Conservation (phyloP, 495 filamentous ascomycete genomes). For the Penicillium waksmanii region DNA sequence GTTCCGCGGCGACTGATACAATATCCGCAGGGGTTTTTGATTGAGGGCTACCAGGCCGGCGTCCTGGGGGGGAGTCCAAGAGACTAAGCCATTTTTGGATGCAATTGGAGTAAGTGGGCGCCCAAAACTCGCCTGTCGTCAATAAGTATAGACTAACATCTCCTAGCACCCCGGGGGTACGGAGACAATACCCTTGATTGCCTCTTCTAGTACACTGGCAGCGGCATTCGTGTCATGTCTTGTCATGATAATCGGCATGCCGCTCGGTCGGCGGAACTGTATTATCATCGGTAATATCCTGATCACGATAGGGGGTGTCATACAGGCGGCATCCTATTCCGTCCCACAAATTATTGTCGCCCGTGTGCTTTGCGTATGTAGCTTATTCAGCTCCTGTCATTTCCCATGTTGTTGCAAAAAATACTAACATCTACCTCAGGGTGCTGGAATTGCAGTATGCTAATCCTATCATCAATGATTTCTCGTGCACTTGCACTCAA, state of each 20-base stretch:
- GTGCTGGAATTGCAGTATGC: not conserved
- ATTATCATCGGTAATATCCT: conserved; percentile 35
- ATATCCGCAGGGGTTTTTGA: conserved; percentile 11
- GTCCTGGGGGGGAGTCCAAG: conserved; percentile 45
- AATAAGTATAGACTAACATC: not conserved
- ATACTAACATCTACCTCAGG: not conserved
- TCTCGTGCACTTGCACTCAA: not conserved
- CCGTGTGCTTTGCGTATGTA: conserved; percentile 23
- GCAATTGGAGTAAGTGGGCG: conserved; percentile 28
- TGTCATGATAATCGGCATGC: conserved; percentile 21
- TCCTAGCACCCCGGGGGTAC: conserved; percentile 29
- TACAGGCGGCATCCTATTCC: conserved; percentile 24
- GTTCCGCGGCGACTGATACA: not conserved
- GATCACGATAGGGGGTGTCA: conserved; percentile 21
- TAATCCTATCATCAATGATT: not conserved
- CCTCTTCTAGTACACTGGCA: conserved; percentile 37
- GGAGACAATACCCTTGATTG: conserved; percentile 43
- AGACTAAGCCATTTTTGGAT: conserved; percentile 34
- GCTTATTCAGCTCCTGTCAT: not conserved
- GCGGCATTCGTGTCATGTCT: conserved; percentile 35
- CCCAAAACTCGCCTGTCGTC: not conserved
- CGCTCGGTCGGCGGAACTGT: conserved; percentile 26
- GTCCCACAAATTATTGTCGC: conserved; percentile 28
- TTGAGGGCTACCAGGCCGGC: conserved; percentile 39
- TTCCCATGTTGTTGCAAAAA: not conserved